A percentile compares a stretch with the other conserved stretches of the same genome.
Evolutionary conservation across 495 filamentous ascomycete species (phyloP).

Genomic region (Entonaema liquescens): DNA sequence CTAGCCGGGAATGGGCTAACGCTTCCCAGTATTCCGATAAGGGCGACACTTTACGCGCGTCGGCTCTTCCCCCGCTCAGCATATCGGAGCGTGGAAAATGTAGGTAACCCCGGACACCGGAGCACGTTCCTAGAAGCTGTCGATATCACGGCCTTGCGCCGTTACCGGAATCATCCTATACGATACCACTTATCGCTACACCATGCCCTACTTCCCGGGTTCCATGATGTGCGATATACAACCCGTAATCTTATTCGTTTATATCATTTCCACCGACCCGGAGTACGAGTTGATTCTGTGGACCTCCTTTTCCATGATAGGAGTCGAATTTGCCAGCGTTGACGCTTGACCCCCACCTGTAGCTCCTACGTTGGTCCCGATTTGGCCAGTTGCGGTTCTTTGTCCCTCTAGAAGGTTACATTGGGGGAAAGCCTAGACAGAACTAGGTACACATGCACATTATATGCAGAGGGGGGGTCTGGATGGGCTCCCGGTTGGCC

Average conservation of each 20-base stretch:
- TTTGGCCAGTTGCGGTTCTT: conserved; percentile 14
- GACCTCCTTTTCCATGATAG: conserved; percentile 23
- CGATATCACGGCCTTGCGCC: conserved; percentile 3
- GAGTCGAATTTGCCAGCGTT: conserved; percentile 14
- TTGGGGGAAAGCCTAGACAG: conserved; percentile 21
- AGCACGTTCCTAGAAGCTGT: not conserved
- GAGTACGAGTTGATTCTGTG: conserved; percentile 20
- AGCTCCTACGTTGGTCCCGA: not conserved
- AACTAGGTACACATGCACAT: conserved; percentile 11
- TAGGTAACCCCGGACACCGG: not conserved
- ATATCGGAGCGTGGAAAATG: not conserved
- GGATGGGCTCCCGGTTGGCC: conserved; percentile 30
- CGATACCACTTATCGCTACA: not conserved
- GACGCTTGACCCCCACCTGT: conserved; percentile 26
- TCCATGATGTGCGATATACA: conserved; percentile 10
- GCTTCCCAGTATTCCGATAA: not conserved
- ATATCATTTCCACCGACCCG: not conserved
- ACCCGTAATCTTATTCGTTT: conserved; percentile 12
- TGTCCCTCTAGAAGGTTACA: conserved; percentile 9
- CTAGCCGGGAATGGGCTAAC: not conserved
- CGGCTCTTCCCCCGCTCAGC: not conserved
- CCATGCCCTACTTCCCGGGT: not conserved
- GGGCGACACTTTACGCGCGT: not conserved
- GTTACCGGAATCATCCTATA: conserved; percentile 20
- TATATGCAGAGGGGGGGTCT: conserved; percentile 13